Evolutionary conservation across 2,329 filamentous ascomycete genomes (phyloP), one percentile per base, ranked within the genome.

Genomic region (Lasiodiplodia sp.): DNA sequence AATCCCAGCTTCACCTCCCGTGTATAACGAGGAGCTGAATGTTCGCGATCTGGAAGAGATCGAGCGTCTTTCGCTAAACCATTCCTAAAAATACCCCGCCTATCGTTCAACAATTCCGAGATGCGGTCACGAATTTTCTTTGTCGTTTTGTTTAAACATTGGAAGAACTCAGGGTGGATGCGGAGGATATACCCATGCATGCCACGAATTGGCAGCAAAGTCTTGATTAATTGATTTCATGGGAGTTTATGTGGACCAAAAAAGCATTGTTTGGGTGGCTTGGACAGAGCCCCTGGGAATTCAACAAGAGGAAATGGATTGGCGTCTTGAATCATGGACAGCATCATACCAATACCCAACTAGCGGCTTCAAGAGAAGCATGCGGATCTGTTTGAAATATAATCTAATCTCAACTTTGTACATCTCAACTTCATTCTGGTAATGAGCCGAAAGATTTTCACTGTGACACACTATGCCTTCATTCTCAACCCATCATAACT

Each of bases 1-100:
- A 77, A 94, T 98, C 52, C 94, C 95, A 0, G 90, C 89, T 2
- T 93, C 91, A 74, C 95, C 95, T 60, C 95, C 95, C 10, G 80
- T 80, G 55, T 86, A 85, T 72, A 79, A 57, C 14, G 21, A 38
- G 21, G 69, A 69, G 31, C 23, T 67, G 40, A 49, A 75, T 72
- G 70, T 74, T 76, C 40, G 47, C 18, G 16, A 18, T 44, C 38
- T 55, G 14, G 58, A 66, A 12, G 68, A 71, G 47, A 49, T 68
- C 37, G 70, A 71, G 47, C 65, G 56, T 21, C 65, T 71, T 18
- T 60, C 58, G 44, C 66, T 69, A 16, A 62, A 68, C 38, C 37
- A 64, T 21, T 68, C 66, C 16, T 68, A 62, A 62, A 18, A 28
- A 21, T 14, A 28, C 18, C 12, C 21, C 63, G 37, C 37, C 51